Evolutionary conservation across 495 filamentous ascomycete species (phyloP).

Genomic region (Penicillium lagena): DNA sequence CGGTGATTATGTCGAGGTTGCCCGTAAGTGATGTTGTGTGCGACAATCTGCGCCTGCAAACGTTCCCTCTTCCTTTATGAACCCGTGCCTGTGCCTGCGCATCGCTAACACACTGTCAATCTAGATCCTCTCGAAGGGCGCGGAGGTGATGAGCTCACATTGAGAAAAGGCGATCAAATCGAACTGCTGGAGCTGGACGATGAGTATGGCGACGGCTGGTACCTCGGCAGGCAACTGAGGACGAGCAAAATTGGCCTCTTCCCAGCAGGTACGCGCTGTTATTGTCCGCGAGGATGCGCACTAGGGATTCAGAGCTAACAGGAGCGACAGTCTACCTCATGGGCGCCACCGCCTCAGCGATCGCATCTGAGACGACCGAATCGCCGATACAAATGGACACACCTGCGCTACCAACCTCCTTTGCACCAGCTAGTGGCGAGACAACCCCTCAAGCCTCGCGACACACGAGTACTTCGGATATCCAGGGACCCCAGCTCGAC

Average conservation of each 20-base stretch:
- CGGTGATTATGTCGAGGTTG: constrained; percentile 67
- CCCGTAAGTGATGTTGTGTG: constrained; percentile 55
- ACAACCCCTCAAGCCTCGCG: constrained; percentile 43
- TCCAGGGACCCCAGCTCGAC: constrained; percentile 14
- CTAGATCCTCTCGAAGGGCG: constrained; percentile 81
- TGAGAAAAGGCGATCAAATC: constrained; percentile 82
- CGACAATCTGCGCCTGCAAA: constrained; percentile 6
- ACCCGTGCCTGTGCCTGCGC: not conserved
- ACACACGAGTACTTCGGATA: constrained; percentile 33
- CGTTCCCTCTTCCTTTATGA: constrained; percentile 2
- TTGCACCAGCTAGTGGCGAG: constrained; percentile 27
- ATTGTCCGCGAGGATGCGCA: too few relatives aligned
- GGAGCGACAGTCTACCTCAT: constrained; percentile 14
- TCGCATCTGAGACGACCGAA: constrained; percentile 11
- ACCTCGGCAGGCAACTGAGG: constrained; percentile 71
- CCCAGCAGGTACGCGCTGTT: constrained; percentile 64
- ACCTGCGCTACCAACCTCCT: constrained; percentile 9
- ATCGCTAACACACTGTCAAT: constrained; percentile 9
- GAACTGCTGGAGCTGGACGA: constrained; percentile 92
- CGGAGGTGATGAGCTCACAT: constrained; percentile 84
- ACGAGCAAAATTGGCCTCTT: constrained; percentile 79
- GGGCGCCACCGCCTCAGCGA: not conserved
- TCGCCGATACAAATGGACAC: constrained; percentile 20
- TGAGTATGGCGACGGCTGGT: constrained; percentile 98
- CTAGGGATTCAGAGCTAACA: not conserved